Percentiles rank a stretch among this genome's conserved stretches.
These are phyloP conservation scores for Emmonsiellopsis sp. DNA, from an alignment of 2,329 filamentous ascomycete genomes.

Conservation along the genomic window DNA sequence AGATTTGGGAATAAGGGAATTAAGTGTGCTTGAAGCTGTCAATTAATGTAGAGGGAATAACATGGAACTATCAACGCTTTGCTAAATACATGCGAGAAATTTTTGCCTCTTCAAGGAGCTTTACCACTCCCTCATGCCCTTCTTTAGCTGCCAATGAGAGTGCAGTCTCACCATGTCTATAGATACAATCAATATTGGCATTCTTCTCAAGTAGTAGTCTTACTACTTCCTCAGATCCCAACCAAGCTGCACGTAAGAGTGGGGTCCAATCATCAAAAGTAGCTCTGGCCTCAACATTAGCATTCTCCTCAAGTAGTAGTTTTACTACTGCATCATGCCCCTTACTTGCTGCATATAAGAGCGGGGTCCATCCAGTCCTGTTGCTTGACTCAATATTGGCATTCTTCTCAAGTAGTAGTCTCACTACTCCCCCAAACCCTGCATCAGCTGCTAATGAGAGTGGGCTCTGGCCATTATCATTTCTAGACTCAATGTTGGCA, in stretches of 20 bases:
- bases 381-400: constrained; percentile 8
- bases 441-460: constrained; percentile 3
- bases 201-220: not conserved
- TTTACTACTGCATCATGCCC: too few relatives aligned
- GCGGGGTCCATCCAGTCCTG: too few relatives aligned
- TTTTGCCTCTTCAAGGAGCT: not conserved
- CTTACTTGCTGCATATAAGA: too few relatives aligned
- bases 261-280: too few relatives aligned
- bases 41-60: too few relatives aligned
- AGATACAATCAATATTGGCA: not conserved
- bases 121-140: not conserved
- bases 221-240: not conserved
- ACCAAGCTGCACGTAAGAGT: too few relatives aligned
- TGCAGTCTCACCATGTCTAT: not conserved
- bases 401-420: constrained; percentile 14
- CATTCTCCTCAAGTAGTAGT: too few relatives aligned
- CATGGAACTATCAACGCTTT: too few relatives aligned
- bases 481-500: constrained; percentile 6
- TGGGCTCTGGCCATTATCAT: not conserved
- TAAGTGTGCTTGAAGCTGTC: too few relatives aligned
- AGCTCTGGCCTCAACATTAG: too few relatives aligned
- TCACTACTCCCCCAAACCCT: constrained; percentile 9
- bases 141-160: not conserved
- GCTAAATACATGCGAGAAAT: too few relatives aligned
- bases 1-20: too few relatives aligned